phyloP scores from a whole-genome alignment of 1,139 yeast species.

The Pichiaceae sp. region DNA sequence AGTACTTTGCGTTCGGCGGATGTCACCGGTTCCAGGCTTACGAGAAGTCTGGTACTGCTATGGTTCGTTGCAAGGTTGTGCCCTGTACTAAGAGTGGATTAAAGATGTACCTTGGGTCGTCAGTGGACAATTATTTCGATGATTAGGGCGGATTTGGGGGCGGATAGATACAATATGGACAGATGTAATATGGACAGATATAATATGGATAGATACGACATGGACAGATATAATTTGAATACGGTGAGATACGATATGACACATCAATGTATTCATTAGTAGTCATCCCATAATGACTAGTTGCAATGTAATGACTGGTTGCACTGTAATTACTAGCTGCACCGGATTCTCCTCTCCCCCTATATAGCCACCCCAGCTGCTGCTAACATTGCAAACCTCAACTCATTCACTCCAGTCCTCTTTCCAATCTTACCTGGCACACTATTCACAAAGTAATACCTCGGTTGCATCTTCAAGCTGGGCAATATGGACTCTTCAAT shows the following conservation, averaged over 20 bases:
- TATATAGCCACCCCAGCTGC: slow-evolving; percentile 25
- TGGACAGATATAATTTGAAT: too few species aligned
- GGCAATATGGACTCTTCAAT: slow-evolving; percentile 20
- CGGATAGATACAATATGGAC: too few species aligned
- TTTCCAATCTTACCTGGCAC: slow-evolving; percentile 19
- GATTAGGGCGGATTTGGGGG: neutral
- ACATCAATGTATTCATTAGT: too few species aligned
- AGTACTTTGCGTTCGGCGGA: slow-evolving; percentile 79
- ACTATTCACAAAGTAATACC: slow-evolving; percentile 32
- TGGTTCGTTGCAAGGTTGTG: slow-evolving; percentile 55
- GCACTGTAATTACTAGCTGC: neutral
- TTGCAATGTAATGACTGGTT: too few species aligned
- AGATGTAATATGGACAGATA: too few species aligned
- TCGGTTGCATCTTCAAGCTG: slow-evolving; percentile 26
- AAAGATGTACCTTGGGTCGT: slow-evolving; percentile 54
- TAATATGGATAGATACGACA: too few species aligned
- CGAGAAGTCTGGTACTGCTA: slow-evolving; percentile 37
- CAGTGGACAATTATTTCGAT: slow-evolving; percentile 37
- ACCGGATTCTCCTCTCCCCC: slow-evolving; percentile 6
- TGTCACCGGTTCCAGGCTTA: slow-evolving; percentile 81
- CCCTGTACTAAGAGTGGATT: slow-evolving; percentile 64
- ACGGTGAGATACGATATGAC: too few species aligned
- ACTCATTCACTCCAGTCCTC: slow-evolving; percentile 31
- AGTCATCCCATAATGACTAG: too few species aligned
- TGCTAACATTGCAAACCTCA: slow-evolving; percentile 30